These are phyloP conservation scores for Pelargonium australe DNA, from an alignment of 441 rosid genomes.

Conservation along the genomic window DNA sequence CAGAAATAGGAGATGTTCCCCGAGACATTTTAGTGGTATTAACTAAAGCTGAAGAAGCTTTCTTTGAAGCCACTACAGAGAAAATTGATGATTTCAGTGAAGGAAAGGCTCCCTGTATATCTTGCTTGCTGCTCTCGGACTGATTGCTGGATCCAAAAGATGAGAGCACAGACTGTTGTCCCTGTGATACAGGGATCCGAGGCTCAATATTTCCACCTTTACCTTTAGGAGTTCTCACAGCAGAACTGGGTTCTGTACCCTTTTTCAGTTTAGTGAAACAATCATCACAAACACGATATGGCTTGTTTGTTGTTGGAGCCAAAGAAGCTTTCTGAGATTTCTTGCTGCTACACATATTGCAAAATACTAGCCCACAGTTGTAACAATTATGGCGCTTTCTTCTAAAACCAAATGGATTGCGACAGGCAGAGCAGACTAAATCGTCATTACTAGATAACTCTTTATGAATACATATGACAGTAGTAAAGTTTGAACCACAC, in stretches of 20 bases:
- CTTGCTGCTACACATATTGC: constrained; percentile 84
- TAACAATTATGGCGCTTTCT: constrained; percentile 96
- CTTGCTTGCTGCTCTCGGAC: constrained; percentile 62
- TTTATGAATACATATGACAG: constrained; percentile 89
- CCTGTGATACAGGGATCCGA: constrained; percentile 36
- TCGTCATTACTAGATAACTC: constrained; percentile 89
- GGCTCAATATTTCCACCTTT: constrained; percentile 70
- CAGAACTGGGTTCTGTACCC: constrained; percentile 52
- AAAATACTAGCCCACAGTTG: constrained; percentile 87
- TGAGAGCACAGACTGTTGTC: constrained; percentile 63
- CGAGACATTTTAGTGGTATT: constrained; percentile 78
- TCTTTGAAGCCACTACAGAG: constrained; percentile 80
- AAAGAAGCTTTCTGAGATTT: constrained; percentile 84
- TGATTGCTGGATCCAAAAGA: constrained; percentile 74
- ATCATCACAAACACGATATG: constrained; percentile 83
- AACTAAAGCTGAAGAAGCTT: constrained; percentile 90
- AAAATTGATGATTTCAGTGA: constrained; percentile 70
- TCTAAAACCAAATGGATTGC: constrained; percentile 75
- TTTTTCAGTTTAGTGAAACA: constrained; percentile 75
- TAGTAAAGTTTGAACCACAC: constrained; percentile 79
- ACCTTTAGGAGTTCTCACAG: constrained; percentile 52
- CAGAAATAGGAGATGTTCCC: constrained; percentile 89
- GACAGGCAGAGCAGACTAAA: constrained; percentile 97
- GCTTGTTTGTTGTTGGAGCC: constrained; percentile 90
- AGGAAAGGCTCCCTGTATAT: constrained; percentile 68